Percentiles rank a stretch among this genome's conserved stretches.
Conservation (phyloP, 2,329 filamentous ascomycete genomes). For the Orbilia blumenaviensis region DNA sequence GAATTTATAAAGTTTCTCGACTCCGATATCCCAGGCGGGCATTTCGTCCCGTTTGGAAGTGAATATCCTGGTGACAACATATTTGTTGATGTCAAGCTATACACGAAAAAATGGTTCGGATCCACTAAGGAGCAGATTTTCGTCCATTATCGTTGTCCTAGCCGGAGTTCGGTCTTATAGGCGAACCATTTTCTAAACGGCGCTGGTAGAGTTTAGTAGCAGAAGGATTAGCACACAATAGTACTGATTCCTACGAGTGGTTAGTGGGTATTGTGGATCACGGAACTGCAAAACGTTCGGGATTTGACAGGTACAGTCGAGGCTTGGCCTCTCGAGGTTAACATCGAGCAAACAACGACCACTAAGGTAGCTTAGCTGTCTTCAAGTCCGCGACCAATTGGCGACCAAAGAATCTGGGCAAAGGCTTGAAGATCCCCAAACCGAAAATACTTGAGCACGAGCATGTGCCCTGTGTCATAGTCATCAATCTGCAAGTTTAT, state of each 20-base stretch:
- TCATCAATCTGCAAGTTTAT: neutral
- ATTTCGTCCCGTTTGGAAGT: neutral
- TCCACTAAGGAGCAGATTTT: neutral
- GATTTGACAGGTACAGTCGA: constrained; percentile 13
- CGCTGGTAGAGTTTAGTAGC: too few species aligned
- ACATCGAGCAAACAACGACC: neutral
- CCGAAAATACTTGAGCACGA: neutral
- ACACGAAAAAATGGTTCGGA: neutral
- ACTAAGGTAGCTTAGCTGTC: neutral
- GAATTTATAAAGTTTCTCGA: neutral
- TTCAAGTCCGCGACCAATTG: neutral
- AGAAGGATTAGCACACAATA: neutral
- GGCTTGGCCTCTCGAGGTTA: neutral
- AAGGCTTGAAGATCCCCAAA: neutral
- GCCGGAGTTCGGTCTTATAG: neutral
- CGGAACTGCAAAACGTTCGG: neutral
- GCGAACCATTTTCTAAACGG: neutral
- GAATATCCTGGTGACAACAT: neutral
- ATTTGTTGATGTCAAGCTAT: neutral
- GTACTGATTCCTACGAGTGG: neutral
- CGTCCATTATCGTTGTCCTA: neutral
- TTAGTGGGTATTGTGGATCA: neutral
- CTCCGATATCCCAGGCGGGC: neutral
- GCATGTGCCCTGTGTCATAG: too few species aligned
- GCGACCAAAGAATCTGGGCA: neutral